Base-by-base conservation (phyloP, 1,139 yeast genomes). In the Kodamaea anthophila region DNA sequence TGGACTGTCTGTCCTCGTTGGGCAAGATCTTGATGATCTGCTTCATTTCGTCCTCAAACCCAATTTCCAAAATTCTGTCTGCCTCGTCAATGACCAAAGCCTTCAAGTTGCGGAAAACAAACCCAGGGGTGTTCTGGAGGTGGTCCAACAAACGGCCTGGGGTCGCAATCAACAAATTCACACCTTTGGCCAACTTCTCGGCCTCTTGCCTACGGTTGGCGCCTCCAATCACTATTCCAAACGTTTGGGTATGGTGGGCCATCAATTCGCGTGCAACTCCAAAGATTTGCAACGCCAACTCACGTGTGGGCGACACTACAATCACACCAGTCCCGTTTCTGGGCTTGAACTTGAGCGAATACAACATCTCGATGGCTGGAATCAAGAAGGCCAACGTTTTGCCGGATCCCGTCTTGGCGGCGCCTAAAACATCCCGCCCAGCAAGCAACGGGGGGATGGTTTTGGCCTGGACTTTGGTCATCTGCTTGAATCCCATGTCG, bases 341-440 rank as follows among this genome's bases (percentile, higher is more conserved):
- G 30, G 96, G 96, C 60, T 85, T 86, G 66, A 85, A 86, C 53
- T 80, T 83, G 47, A 91, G 72, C 11, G 94, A 80, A 53, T 88
- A 84, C 35, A 91, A 67, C 63, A 87, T 65, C 60, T 91, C 98
- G 40, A 93, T 79, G 25, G 97, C 96, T 8, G 99, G 99, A 36
- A 91, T 71, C 47, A 93, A 67, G 49, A 93, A 91, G 5, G 99
- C 97, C 41, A 93, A 67, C 1, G 98, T 91, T 62, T 91, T 91
- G 55, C 98, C 98, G 1, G 96, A 87, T 27, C 98, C 98, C 2
- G 98, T 91, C 61, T 91, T 88, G 33, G 98, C 98, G 31, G 97
- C 96, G 43, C 96, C 97, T 34, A 88, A 70, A 15, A 88, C 96
- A 60, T 88, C 97, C 46, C 88, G 75, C 24, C 98, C 97, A 0